Conservation (phyloP, 164 flowering plant species). For the Nymphaea thermarum region DNA sequence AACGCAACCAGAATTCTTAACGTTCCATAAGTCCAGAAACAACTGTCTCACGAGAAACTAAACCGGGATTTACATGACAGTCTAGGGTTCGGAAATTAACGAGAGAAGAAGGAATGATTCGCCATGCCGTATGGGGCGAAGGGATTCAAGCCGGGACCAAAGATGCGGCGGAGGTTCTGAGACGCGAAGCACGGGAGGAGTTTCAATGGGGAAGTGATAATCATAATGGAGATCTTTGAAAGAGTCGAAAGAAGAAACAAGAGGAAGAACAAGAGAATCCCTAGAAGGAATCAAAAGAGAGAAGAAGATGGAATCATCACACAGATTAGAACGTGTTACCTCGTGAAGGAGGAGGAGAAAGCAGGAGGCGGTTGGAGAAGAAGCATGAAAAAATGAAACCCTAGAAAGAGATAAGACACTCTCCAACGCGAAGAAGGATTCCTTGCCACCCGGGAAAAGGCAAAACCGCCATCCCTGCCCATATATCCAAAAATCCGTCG, state of each 20-base stretch:
- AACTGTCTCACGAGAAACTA: not conserved
- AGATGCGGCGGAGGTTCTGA: conserved; percentile 51
- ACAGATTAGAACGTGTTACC: not conserved
- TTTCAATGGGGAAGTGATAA: conserved; percentile 14
- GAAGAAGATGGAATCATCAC: not conserved
- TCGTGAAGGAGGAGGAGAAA: not conserved
- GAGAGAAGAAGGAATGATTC: conserved; percentile 54
- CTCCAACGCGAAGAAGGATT: too few species aligned
- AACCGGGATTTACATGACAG: not conserved
- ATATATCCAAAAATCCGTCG: too few species aligned
- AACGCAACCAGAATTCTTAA: not conserved
- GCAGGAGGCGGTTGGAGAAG: not conserved
- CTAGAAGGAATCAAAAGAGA: not conserved
- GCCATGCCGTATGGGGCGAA: conserved; percentile 65
- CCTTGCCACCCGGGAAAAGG: too few species aligned
- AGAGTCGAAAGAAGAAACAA: not conserved
- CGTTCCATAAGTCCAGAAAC: not conserved
- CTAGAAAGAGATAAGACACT: not conserved
- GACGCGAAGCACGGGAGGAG: conserved; percentile 13
- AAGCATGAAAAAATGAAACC: not conserved
- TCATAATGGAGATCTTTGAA: conserved; percentile 22
- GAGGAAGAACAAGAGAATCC: conserved; percentile 1
- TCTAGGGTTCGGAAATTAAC: conserved; percentile 23
- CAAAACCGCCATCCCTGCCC: too few species aligned
- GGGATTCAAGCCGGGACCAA: conserved; percentile 96